Evolutionary conservation across 2,329 filamentous ascomycete genomes (phyloP).

Genomic region (Penicillium sp.): DNA sequence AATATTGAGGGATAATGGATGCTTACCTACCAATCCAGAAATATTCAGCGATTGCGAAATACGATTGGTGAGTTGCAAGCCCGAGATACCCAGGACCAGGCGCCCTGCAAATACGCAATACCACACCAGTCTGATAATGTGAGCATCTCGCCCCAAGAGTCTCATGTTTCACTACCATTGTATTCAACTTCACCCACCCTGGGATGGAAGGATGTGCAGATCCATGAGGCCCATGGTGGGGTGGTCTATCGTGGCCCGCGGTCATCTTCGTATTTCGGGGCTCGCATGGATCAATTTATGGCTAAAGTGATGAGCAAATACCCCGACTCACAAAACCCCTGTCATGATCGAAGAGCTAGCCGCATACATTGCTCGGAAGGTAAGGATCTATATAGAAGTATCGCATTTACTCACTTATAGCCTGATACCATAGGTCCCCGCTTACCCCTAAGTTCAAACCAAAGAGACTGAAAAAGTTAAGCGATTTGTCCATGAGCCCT

Average conservation of each 20-base stretch:
- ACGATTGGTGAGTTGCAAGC: neutral
- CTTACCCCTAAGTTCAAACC: neutral
- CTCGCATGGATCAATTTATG: constrained; percentile 35
- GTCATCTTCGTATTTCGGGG: constrained; percentile 48
- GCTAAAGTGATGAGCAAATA: constrained; percentile 27
- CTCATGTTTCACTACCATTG: neutral
- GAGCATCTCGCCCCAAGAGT: neutral
- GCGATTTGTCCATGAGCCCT: neutral
- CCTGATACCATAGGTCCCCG: neutral
- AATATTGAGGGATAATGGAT: neutral
- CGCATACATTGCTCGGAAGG: constrained; percentile 28
- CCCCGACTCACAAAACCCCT: constrained; percentile 19
- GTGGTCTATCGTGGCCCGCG: constrained; percentile 44
- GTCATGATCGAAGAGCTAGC: constrained; percentile 32
- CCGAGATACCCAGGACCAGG: neutral
- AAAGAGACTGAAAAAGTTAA: too few relatives aligned
- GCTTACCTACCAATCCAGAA: neutral
- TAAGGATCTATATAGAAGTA: neutral
- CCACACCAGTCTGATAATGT: neutral
- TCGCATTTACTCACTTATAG: neutral
- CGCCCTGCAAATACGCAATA: neutral
- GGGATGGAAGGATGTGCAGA: constrained; percentile 1
- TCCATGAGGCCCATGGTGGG: constrained; percentile 1
- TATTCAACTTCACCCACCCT: neutral
- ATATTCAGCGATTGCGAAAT: constrained; percentile 1